Evolutionary conservation across 345 rosid genomes (phyloP), one percentile per base, ranked within the genome.

Genomic region (Citrus glauca): DNA sequence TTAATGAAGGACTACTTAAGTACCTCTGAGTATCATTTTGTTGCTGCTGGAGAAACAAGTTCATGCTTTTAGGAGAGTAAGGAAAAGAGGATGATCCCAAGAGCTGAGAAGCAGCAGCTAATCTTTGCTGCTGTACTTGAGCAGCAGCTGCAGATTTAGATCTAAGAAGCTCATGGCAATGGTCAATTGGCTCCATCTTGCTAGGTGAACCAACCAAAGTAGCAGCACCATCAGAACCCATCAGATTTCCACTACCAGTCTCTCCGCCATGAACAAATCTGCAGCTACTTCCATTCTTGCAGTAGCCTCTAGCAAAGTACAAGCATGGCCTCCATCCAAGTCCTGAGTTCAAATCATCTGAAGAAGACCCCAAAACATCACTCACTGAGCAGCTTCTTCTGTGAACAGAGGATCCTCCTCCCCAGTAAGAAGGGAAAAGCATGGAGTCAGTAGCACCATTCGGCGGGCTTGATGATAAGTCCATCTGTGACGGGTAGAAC

Each of bases 301-400:
- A 94, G 85, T 83, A 91, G 74, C 98, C 98, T 87, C 98, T 90
- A 4, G 98, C 95, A 72, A 80, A 94, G 78, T 93, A 94, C 81
- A 91, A 86, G 74, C 98, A 94, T 11, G 95, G 98, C 50, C 92
- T 90, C 94, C 95, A 94, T 9, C 97, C 98, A 68, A 90, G 77
- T 56, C 96, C 98, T 3, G 90, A 84, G 59, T 30, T 72, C 13
- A 89, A 84, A 40, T 94, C 98, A 69, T 87, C 97, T 38, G 79
- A 71, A 10, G 85, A 71, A 10, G 85, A 84, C 40, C 94, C 97
- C 83, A 89, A 82, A 78, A 85, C 88, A 76, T 91, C 98, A 59
- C 83, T 89, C 7, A 90, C 94, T 38, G 95, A 90, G 86, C 90
- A 89, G 76, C 98, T 92, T 83, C 95, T 84, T 30, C 88, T 87